Evolutionary conservation across 345 rosid species (phyloP).

Genomic region (Camelina hispida): DNA sequence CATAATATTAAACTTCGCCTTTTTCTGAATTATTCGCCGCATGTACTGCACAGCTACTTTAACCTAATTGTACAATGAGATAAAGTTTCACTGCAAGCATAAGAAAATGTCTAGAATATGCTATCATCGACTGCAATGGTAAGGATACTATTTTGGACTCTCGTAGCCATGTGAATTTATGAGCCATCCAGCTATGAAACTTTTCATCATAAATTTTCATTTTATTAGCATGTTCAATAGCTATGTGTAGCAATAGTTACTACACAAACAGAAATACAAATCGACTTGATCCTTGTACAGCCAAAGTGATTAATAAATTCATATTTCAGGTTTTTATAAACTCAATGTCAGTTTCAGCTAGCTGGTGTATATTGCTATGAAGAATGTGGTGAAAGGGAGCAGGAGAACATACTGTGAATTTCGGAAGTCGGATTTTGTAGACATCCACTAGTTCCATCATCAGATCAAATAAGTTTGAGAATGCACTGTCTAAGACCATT

Average conservation of each 20-base stretch:
- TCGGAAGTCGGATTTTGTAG: conserved; percentile 90
- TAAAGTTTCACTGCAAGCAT: conserved; percentile 27
- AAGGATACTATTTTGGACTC: conserved; percentile 5
- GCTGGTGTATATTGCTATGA: conserved; percentile 11
- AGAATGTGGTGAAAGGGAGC: conserved; percentile 6
- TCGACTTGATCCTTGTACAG: conserved; percentile 22
- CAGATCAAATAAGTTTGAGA: conserved; percentile 90
- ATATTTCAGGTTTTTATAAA: neutral
- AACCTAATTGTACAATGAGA: conserved; percentile 55
- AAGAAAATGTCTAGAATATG: neutral
- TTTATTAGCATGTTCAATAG: conserved; percentile 4
- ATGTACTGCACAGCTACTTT: conserved; percentile 96
- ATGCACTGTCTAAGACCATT: conserved; percentile 97
- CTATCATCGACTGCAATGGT: neutral
- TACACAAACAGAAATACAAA: neutral
- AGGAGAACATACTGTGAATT: conserved; percentile 71
- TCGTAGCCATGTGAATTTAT: conserved; percentile 11
- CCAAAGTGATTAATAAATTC: conserved; percentile 2
- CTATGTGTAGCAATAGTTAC: conserved; percentile 3
- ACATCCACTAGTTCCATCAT: conserved; percentile 98
- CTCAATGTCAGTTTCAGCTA: conserved; percentile 24
- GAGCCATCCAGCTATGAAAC: conserved; percentile 6
- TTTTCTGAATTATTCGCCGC: conserved; percentile 83
- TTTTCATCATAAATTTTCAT: conserved; percentile 1
- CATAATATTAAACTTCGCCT: conserved; percentile 98